phyloP scores from a whole-genome alignment of 345 rosid genomes.

The Rhodamnia rubescens region DNA sequence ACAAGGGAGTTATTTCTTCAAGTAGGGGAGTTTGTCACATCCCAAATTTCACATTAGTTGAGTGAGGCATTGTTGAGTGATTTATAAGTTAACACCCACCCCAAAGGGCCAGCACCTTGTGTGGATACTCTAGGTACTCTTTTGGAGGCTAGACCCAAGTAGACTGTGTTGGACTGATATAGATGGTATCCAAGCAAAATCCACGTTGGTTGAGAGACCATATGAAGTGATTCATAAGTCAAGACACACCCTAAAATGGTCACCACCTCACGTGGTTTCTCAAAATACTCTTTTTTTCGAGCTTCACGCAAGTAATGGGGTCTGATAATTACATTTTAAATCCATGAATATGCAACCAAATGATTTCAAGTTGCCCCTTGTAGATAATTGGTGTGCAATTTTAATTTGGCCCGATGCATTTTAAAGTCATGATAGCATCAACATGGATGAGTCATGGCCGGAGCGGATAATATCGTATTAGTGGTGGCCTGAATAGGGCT shows the following conservation, averaged over 20 bases:
- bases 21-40: background rate
- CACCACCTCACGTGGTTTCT: background rate
- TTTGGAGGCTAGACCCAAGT: background rate
- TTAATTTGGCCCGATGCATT: background rate
- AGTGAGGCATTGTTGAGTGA: background rate
- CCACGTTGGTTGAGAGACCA: background rate
- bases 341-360: background rate
- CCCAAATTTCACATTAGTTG: background rate
- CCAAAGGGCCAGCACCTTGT: background rate
- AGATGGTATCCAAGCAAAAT: background rate
- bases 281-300: background rate
- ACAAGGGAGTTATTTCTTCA: background rate
- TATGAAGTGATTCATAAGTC: background rate
- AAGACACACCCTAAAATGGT: background rate
- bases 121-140: background rate
- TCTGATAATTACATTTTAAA: background rate
- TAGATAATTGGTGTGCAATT: background rate
- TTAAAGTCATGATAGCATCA: too few species aligned
- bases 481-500: too few species aligned
- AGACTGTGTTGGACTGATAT: background rate
- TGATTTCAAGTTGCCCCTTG: background rate
- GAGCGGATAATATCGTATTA: background rate
- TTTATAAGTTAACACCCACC: background rate
- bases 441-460: background rate
- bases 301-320: background rate